phyloP scores from a whole-genome alignment of 257 asterid species.

The Solanum chaucha region DNA sequence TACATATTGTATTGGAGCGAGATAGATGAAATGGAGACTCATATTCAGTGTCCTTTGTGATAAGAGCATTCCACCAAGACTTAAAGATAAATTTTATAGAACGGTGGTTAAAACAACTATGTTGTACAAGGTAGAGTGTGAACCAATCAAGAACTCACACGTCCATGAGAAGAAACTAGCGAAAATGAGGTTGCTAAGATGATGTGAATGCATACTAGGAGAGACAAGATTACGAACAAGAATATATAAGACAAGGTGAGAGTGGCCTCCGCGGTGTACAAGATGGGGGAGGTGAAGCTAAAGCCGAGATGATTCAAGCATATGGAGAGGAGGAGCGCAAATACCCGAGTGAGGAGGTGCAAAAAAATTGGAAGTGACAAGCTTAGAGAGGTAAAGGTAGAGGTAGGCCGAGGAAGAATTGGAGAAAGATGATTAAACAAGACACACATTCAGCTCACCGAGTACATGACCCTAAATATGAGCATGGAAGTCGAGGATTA shows the following conservation, averaged over 20 bases:
- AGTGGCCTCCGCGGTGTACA: not conserved
- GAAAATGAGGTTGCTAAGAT: not conserved
- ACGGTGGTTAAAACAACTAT: not conserved
- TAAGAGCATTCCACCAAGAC: not conserved
- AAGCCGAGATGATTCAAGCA: not conserved
- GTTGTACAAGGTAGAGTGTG: not conserved
- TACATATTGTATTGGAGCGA: not conserved
- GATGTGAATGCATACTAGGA: not conserved
- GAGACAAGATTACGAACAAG: not conserved
- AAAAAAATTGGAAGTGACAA: not conserved
- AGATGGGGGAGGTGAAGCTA: not conserved
- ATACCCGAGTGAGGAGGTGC: not conserved
- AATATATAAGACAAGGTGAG: not conserved
- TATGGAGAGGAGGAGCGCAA: not conserved
- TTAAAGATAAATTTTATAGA: too few species aligned
- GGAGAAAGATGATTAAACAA: not conserved
- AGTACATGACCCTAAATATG: not conserved
- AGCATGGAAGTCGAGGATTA: not conserved
- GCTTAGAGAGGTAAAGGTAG: not conserved
- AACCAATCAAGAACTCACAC: not conserved
- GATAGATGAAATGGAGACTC: too few species aligned
- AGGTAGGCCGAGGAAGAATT: not conserved
- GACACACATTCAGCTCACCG: not conserved
- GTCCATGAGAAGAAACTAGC: not conserved
- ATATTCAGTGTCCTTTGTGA: not conserved